These are phyloP conservation scores for Pythium diclinum DNA, from an alignment of 352 stramenopile genomes.

Conservation along the genomic window DNA sequence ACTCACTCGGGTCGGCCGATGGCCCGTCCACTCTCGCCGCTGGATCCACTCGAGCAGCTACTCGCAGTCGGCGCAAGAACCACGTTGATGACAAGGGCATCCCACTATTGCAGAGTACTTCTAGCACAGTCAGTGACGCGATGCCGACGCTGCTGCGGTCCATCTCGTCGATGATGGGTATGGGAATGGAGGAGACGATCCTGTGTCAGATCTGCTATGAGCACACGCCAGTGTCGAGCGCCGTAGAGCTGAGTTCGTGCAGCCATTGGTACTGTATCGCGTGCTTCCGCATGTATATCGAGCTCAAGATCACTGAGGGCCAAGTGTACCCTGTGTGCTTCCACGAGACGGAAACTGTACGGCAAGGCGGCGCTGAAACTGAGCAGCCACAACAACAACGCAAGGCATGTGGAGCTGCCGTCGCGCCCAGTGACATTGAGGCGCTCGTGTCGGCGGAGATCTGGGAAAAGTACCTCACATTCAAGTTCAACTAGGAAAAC, in stretches of 20 bases:
- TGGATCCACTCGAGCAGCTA: neutral
- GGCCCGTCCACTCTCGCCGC: neutral
- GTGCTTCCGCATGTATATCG: constrained; percentile 63
- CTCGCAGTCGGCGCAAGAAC: neutral
- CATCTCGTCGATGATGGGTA: constrained; percentile 24
- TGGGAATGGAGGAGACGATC: constrained; percentile 72
- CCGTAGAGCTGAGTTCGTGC: constrained; percentile 43
- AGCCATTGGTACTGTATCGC: constrained; percentile 55
- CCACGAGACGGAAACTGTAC: constrained; percentile 21
- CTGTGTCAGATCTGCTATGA: constrained; percentile 81
- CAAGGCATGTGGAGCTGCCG: constrained; percentile 36
- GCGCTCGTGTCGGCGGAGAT: constrained; percentile 40
- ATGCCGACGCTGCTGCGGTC: constrained; percentile 17
- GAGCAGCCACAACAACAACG: neutral
- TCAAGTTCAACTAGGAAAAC: constrained; percentile 88
- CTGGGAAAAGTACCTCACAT: constrained; percentile 81
- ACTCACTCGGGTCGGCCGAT: constrained; percentile 2
- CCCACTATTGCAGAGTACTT: constrained; percentile 18
- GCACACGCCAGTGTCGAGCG: constrained; percentile 36
- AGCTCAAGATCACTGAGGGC: constrained; percentile 68
- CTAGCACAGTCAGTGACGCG: constrained; percentile 15
- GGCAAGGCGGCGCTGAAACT: constrained; percentile 1
- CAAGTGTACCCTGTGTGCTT: constrained; percentile 79
- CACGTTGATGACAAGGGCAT: constrained; percentile 4
- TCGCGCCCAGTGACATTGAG: constrained; percentile 48